A percentile compares a stretch with the other conserved stretches of the same genome.
phyloP scores from a whole-genome alignment of 345 rosid genomes.

The Moringa oleifera region DNA sequence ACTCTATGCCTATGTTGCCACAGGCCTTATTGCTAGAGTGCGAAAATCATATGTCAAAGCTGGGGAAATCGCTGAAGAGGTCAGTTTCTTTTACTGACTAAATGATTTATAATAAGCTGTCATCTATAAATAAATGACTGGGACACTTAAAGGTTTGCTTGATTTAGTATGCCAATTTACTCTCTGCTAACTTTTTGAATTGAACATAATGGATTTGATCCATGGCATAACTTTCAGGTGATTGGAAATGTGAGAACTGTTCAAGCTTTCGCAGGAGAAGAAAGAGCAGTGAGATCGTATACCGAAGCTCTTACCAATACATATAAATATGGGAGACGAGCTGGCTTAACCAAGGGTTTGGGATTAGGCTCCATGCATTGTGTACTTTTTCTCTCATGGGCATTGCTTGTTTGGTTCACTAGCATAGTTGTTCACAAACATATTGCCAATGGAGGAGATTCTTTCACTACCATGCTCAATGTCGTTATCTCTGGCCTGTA shows the following conservation, averaged over 20 bases:
- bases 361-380: conserved; percentile 87
- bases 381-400: conserved; percentile 86
- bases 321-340: conserved; percentile 67
- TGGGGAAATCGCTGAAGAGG: conserved; percentile 98
- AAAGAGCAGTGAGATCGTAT: conserved; percentile 69
- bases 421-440: conserved; percentile 77
- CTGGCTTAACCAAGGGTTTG: conserved; percentile 87
- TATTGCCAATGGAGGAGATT: conserved; percentile 79
- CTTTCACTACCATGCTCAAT: conserved; percentile 98
- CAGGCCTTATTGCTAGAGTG: conserved; percentile 70
- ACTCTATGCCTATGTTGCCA: conserved; percentile 72
- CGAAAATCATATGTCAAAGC: conserved; percentile 89
- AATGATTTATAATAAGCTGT: no score
- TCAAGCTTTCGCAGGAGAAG: conserved; percentile 95
- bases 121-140: no score
- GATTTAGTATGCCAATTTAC: no score
- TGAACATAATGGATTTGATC: not conserved
- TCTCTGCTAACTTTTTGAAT: not conserved
- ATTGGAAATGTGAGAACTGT: conserved; percentile 96
- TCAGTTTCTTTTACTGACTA: conserved; percentile 18
- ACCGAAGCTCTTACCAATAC: conserved; percentile 66
- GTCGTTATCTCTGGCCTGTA: conserved; percentile 95
- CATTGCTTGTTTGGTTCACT: conserved; percentile 91
- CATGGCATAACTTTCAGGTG: conserved; percentile 36
- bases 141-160: no score